phyloP scores from a whole-genome alignment of 1,284 basidiomycete genomes.

The Macrocystidia cucumis region DNA sequence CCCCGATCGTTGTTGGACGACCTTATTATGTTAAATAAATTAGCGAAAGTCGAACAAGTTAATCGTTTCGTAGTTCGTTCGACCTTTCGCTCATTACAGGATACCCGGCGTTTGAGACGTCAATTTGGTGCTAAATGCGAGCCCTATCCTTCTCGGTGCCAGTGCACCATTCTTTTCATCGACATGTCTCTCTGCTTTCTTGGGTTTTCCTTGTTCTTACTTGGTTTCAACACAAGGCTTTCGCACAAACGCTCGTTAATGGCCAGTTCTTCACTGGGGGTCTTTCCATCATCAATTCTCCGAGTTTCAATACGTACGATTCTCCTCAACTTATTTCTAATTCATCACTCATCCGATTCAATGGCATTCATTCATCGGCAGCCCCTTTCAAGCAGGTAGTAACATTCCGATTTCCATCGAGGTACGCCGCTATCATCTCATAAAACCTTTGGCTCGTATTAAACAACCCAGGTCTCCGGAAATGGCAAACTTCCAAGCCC shows the following conservation, averaged over 20 bases:
- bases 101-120: no score
- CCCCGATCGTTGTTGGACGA: no score
- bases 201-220: background rate
- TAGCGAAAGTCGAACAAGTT: no score
- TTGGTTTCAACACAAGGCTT: conserved; percentile 3
- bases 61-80: no score
- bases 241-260: conserved; percentile 15
- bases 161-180: no score
- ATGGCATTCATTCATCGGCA: no score
- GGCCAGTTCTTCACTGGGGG: conserved; percentile 39
- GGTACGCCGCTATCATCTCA: conserved; percentile 18
- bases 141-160: no score
- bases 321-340: background rate
- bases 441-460: background rate
- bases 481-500: conserved; percentile 31
- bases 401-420: conserved; percentile 35
- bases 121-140: no score
- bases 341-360: conserved; percentile 11
- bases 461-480: conserved; percentile 30
- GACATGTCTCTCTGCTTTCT: conserved; percentile 1
- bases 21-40: no score
- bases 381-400: conserved; percentile 20
- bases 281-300: conserved; percentile 41
- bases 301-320: conserved; percentile 32
- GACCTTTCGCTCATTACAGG: no score